Base-by-base conservation (phyloP, 2,329 filamentous ascomycete species). In the Fusarium anthophilum region DNA sequence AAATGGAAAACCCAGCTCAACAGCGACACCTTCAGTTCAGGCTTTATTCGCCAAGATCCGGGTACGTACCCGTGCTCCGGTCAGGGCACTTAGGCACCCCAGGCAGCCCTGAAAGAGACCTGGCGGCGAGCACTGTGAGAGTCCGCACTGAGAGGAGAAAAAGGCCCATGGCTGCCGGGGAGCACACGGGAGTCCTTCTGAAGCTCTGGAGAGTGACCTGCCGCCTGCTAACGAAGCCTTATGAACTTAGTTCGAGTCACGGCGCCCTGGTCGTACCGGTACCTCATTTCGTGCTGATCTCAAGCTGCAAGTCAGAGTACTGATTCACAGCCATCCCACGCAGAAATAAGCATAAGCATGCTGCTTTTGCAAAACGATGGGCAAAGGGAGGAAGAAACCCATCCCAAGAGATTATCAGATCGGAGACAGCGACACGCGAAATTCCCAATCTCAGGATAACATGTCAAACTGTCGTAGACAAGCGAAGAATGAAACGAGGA, bases 61-160 rank as follows among this genome's bases (percentile, higher is more conserved):
- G 54, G 68, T 75, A 74, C 72, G 72, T 75, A 75, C 68, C 63
- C 72, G 64, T 51, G 48, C 43, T 75, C 72, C 64, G 72, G 72
- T 74, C 60, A 65, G 72, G 53, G 47, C 71, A 69, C 53, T 60
- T 72, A 28, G 32, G 53, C 39, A 61, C 57, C 69, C 69, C 68
- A 48, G 63, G 47, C 22, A 63, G 68, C 53, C 14, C 53, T 72
- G 62, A 74, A 37, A 66, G 44, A 60, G 47, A 53, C 66, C 38
- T 48, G 62, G 28, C 7, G 43, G 37, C 45, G 56, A 59, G 55
- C 30, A 48, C 67, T 70, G 26, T 59, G 67, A 44, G 48, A 37
- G 26, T n/a, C 22, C 13, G 20, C 45, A 32, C 47, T 28, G 24
- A 47, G 30, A 30, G 18, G 26, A 30, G 15, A 39, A 53, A 53